Conservation (phyloP, 2,329 filamentous ascomycete species). For the Alternaria consortialis region DNA sequence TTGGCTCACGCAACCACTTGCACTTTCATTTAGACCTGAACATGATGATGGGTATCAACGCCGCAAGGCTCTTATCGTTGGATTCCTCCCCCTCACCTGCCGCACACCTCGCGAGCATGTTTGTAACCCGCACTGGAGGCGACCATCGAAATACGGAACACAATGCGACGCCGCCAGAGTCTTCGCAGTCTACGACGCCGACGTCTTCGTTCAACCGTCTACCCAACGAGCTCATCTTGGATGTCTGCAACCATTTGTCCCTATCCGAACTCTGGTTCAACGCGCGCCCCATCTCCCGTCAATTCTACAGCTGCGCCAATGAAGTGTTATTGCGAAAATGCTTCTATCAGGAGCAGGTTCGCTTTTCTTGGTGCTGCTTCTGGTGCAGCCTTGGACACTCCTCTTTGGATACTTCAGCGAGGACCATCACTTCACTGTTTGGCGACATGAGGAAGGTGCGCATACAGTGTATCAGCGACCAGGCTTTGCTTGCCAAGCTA, state of each 20-base stretch:
- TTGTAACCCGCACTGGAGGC: not conserved
- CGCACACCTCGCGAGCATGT: not conserved
- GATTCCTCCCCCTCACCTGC: not conserved
- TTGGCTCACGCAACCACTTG: not conserved
- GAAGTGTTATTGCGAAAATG: slow-evolving; percentile 9
- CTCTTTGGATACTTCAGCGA: not conserved
- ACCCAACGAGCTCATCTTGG: slow-evolving; percentile 12
- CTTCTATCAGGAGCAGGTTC: slow-evolving; percentile 4
- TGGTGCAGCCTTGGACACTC: slow-evolving; percentile 15
- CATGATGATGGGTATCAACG: not conserved
- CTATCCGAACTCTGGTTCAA: slow-evolving; percentile 10
- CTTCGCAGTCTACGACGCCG: not conserved
- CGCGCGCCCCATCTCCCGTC: slow-evolving; percentile 9
- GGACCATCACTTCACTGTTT: slow-evolving; percentile 5
- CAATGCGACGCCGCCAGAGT: not conserved
- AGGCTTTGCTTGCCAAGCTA: not conserved
- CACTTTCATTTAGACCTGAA: not conserved
- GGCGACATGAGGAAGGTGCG: not conserved
- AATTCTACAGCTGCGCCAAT: slow-evolving; percentile 11
- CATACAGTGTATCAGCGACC: slow-evolving; percentile 4
- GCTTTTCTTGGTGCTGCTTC: slow-evolving; percentile 17
- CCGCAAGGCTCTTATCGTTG: not conserved
- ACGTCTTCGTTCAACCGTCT: slow-evolving; percentile 2
- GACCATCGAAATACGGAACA: not conserved
- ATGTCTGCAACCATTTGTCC: slow-evolving; percentile 10